Evolutionary conservation across 2,329 filamentous ascomycete genomes (phyloP), one percentile per base, ranked within the genome.

Genomic region (Fusarium sp.): DNA sequence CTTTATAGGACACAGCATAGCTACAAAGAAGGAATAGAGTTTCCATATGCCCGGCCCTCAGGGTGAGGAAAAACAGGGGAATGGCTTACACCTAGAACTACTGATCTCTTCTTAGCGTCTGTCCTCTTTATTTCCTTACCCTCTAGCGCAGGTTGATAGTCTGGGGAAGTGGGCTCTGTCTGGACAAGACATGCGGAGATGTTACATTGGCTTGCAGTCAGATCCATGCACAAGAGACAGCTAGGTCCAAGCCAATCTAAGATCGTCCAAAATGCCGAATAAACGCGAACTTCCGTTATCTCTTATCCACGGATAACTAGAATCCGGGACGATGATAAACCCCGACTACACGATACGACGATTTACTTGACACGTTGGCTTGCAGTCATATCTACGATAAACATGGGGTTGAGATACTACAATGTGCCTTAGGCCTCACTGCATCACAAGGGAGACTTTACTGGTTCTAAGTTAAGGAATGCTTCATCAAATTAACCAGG

Each of bases 101-200:
- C 11, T 48, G 45, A 48, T 48, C 45, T 30, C 3, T 10, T 30
- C 20, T 6, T 48, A 48, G 26, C 26, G 45, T 15, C 45, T 48
- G 45, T 30, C 5, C 18, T 14, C 15, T 28, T 30, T 22, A 17
- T 48, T 48, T 22, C 26, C 26, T 30, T 8, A 6, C 26, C 20
- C 13, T 30, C 10, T 48, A 48, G 45, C 26, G 4, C 8, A 26
- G 66, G 45, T 35, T 44, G 22, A 28, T 6, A 22, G 35, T 41
- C n/a, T 44, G 63, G 66, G 42, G 36, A 69, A 69, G 42, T 42
- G 48, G 30, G 38, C 36, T 54, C 41, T 53, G 59, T 48, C 41
- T 53, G 66, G 53, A 38, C 17, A 53, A 30, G 42, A 30, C 32
- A 38, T 39, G 28, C 30, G 38, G 38, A 36, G 55, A 18, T 64